phyloP scores from a whole-genome alignment of 1,284 basidiomycete genomes.

The Fomes fomentarius region DNA sequence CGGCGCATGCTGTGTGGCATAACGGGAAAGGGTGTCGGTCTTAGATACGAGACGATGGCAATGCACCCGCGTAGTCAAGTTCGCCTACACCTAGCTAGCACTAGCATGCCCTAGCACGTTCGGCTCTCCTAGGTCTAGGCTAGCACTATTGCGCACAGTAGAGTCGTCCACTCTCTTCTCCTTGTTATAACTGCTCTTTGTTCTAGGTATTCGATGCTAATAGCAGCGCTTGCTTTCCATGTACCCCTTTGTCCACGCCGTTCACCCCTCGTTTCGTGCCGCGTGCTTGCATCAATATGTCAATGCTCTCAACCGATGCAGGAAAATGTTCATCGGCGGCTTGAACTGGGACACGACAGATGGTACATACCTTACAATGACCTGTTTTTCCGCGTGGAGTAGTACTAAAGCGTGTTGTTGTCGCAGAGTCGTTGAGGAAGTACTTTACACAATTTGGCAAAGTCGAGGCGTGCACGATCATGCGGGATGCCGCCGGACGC shows the following conservation, averaged over 20 bases:
- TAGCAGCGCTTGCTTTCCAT: conserved; percentile 52
- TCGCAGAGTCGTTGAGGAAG: conserved; percentile 68
- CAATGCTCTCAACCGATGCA: conserved; percentile 55
- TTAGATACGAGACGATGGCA: conserved; percentile 36
- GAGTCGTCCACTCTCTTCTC: conserved; percentile 60
- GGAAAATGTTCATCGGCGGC: conserved; percentile 99
- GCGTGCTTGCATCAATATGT: conserved; percentile 24
- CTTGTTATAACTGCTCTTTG: conserved; percentile 62
- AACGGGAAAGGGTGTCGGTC: conserved; percentile 29
- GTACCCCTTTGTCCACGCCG: conserved; percentile 47
- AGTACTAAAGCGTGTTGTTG: conserved; percentile 32
- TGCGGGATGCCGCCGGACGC: conserved; percentile 90
- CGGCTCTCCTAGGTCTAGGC: conserved; percentile 61
- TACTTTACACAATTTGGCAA: conserved; percentile 78
- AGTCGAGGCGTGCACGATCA: conserved; percentile 93
- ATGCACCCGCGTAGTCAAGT: conserved; percentile 40
- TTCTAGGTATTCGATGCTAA: conserved; percentile 81
- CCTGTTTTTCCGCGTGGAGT: conserved; percentile 17
- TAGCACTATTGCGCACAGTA: conserved; percentile 64
- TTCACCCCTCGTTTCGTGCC: conserved; percentile 19
- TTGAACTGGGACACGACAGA: conserved; percentile 99
- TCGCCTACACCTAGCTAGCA: conserved; percentile 57
- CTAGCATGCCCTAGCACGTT: conserved; percentile 47
- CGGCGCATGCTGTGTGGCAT: conserved; percentile 29
- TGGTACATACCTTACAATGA: conserved; percentile 60